Percentiles rank a stretch among this genome's conserved stretches.
These are phyloP conservation scores for Elaeis guineensis DNA, from an alignment of 176 grass and related monocot species.

Conservation along the genomic window DNA sequence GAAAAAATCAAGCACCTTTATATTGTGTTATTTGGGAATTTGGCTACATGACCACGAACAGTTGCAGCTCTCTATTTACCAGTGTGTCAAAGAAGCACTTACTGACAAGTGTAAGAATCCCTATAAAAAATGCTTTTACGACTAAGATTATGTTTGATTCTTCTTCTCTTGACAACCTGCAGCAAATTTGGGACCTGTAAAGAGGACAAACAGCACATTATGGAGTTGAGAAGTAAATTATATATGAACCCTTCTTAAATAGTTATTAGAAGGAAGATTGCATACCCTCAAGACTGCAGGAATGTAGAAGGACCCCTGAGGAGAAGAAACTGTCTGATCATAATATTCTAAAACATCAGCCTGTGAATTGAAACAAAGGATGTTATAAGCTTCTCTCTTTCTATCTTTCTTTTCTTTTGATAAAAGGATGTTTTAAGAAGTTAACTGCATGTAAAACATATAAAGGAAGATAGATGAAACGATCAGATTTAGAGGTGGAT, in stretches of 20 bases:
- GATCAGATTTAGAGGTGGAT: too few species aligned
- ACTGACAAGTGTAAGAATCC: constrained; percentile 90
- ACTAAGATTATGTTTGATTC: constrained; percentile 63
- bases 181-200: constrained; percentile 81
- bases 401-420: too few species aligned
- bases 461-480: too few species aligned
- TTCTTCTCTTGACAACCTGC: constrained; percentile 74
- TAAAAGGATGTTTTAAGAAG: too few species aligned
- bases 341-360: constrained; percentile 95
- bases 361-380: constrained; percentile 21
- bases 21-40: too few species aligned
- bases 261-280: neutral
- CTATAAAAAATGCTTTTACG: constrained; percentile 76
- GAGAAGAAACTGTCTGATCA: constrained; percentile 82
- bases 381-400: too few species aligned
- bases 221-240: neutral
- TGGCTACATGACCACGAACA: too few species aligned
- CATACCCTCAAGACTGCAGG: constrained; percentile 80
- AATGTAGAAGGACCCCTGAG: constrained; percentile 73
- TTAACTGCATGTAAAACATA: too few species aligned
- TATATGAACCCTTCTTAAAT: neutral
- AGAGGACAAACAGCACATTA: constrained; percentile 9
- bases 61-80: too few species aligned
- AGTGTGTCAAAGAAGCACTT: constrained; percentile 31
- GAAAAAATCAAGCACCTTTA: too few species aligned